Percentiles rank a stretch among this genome's conserved stretches.
These are phyloP conservation scores for Arctostaphylos glauca DNA, from an alignment of 148 eudicot species.

Conservation along the genomic window DNA sequence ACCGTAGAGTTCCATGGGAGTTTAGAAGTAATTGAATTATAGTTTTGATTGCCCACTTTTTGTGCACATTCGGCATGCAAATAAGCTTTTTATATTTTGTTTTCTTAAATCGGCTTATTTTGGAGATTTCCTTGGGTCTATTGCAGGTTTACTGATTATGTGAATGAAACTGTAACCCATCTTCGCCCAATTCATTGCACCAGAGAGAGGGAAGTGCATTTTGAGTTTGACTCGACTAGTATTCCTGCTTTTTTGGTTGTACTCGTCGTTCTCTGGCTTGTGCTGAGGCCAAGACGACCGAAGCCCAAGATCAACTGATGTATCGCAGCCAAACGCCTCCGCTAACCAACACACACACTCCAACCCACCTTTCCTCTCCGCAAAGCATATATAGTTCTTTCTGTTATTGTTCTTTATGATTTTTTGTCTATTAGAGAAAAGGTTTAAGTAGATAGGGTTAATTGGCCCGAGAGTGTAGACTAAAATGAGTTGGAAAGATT, in stretches of 20 bases:
- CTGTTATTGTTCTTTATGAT: background rate
- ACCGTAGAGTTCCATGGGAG: too few species aligned
- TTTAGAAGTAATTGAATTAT: background rate
- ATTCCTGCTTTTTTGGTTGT: slow-evolving; percentile 84
- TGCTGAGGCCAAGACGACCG: slow-evolving; percentile 72
- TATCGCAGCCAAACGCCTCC: background rate
- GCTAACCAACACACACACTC: background rate
- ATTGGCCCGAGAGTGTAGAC: background rate
- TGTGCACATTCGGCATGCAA: background rate
- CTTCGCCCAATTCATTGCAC: slow-evolving; percentile 90
- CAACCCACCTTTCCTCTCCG: background rate
- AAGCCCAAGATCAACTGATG: slow-evolving; percentile 89
- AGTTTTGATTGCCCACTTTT: background rate
- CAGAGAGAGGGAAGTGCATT: slow-evolving; percentile 68
- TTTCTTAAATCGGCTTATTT: slow-evolving; percentile 6
- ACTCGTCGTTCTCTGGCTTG: slow-evolving; percentile 60
- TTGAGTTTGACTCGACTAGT: slow-evolving; percentile 77
- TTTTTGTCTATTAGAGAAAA: background rate
- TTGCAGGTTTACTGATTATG: slow-evolving; percentile 66
- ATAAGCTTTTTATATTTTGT: background rate
- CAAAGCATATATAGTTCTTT: background rate
- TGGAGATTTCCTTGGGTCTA: background rate
- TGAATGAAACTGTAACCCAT: slow-evolving; percentile 53
- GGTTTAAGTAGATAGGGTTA: background rate
- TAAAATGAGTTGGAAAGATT: background rate